phyloP scores from a whole-genome alignment of 169 alveolate genomes.

The Perkinsus olseni region DNA sequence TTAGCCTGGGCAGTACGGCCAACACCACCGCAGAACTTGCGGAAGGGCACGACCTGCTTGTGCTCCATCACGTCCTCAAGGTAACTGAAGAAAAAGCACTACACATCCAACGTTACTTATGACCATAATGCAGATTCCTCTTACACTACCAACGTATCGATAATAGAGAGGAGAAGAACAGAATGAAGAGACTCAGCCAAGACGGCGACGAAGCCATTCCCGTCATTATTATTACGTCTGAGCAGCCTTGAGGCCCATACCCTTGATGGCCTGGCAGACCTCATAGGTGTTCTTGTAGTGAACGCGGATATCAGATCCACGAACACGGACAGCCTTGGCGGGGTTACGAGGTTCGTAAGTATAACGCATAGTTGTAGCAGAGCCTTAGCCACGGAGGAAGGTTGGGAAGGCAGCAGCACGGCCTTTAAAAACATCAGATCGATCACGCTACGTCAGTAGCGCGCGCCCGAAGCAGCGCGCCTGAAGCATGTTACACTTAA shows the following conservation, averaged over 20 bases:
- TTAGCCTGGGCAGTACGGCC: constrained; percentile 97
- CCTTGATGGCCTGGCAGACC: constrained; percentile 90
- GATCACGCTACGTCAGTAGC: background rate
- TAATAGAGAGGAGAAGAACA: no score
- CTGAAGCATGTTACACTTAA: no score
- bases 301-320: constrained; percentile 79
- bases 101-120: no score
- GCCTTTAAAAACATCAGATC: background rate
- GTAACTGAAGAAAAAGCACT: constrained; percentile 34
- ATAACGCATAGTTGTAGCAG: background rate
- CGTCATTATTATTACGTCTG: constrained; percentile 32
- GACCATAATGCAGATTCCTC: no score
- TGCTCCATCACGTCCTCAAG: constrained; percentile 89
- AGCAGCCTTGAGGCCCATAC: constrained; percentile 83
- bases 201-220: no score
- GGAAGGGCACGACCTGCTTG: constrained; percentile 91
- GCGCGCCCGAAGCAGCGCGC: background rate
- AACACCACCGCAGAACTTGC: constrained; percentile 87
- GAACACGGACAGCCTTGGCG: background rate
- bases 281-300: constrained; percentile 94
- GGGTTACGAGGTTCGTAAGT: background rate
- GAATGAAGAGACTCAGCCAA: no score
- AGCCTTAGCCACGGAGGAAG: background rate
- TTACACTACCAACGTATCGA: no score
- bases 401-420: background rate